Base-by-base conservation (phyloP, 352 stramenopile species). In the Pythium dissimile region DNA sequence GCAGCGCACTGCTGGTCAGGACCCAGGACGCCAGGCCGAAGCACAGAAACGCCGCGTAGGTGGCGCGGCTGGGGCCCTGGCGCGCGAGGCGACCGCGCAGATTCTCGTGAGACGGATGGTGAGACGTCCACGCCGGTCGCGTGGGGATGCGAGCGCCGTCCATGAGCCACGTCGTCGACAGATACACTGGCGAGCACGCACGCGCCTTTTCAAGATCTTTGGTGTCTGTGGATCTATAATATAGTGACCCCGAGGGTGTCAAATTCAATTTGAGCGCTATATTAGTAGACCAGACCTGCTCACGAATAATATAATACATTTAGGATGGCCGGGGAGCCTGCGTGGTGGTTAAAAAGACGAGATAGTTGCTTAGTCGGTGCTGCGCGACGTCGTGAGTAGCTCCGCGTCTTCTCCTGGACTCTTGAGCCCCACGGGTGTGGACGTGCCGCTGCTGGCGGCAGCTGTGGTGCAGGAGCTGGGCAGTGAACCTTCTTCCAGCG, bases 11-110 rank as follows among this genome's bases (percentile, higher is more conserved):
- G 41, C 63, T 67, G 46, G 53, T 67, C 38, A 58, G 48, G 60
- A 67, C 28, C 46, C 60, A 67, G n/a, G 60, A 59, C 31, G 52
- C 52, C 12, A 67, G 34, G 0, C 60, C 60, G 15, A 67, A 62
- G 48, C 45, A 62, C 2, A 62, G 18, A 27, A 67, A 67, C 46
- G 60, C 60, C 12, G 32, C 48, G 53, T 63, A 67, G 20, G 59
- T 54, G 12, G 35, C 41, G 23, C 50, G 49, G 13, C 34, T 32
- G 8, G 50, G 23, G 23, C 54, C 38, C 28, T 54, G 43, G 44
- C 43, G 58, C 20, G 45, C 45, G 32, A 65, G 23, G 13, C 43
- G 48, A 20, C 35, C 46, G 26, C 49, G 54, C 27, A 48, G 57
- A 26, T 57, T 59, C 41, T 49, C 42, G 10, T 41, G 31, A 10